phyloP scores from a whole-genome alignment of 108 stramenopile genomes.

The Cylindrotheca closterium region DNA sequence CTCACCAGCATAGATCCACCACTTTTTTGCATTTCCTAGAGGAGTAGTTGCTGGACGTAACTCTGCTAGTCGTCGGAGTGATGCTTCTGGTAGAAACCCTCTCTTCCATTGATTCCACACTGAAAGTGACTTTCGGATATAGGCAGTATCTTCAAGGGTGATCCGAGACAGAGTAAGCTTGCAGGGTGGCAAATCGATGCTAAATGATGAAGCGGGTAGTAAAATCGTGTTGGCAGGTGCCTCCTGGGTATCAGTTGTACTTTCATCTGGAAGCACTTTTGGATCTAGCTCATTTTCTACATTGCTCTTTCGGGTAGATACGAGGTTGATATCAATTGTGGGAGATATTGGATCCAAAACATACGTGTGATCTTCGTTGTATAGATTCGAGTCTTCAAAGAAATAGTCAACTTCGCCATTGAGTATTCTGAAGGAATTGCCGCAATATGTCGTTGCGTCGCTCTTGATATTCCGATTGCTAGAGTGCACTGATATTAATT shows the following conservation, averaged over 20 bases:
- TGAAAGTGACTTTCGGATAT: slow-evolving; percentile 57
- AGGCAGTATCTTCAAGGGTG: slow-evolving; percentile 67
- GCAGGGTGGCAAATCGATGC: slow-evolving; percentile 47
- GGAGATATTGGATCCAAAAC: slow-evolving; percentile 68
- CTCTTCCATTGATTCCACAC: slow-evolving; percentile 43
- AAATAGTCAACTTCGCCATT: background rate
- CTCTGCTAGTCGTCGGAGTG: slow-evolving; percentile 29
- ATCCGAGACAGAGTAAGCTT: slow-evolving; percentile 44
- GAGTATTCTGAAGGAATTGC: slow-evolving; percentile 12
- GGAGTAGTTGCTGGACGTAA: slow-evolving; percentile 37
- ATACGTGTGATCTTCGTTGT: slow-evolving; percentile 39
- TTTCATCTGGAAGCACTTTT: slow-evolving; percentile 12
- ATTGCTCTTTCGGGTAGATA: slow-evolving; percentile 9
- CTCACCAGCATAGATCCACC: slow-evolving; percentile 67
- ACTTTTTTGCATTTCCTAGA: slow-evolving; percentile 35
- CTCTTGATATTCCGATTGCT: background rate
- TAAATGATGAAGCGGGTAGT: slow-evolving; percentile 22
- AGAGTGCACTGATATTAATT: slow-evolving; percentile 14
- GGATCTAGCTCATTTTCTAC: slow-evolving; percentile 4
- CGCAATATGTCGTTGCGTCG: slow-evolving; percentile 9
- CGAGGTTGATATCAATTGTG: slow-evolving; percentile 47
- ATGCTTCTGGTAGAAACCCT: slow-evolving; percentile 27
- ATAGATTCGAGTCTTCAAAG: background rate
- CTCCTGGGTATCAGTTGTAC: slow-evolving; percentile 8
- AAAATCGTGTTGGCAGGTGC: slow-evolving; percentile 1